Evolutionary conservation across 1,139 yeast genomes (phyloP).

Genomic region (Taiozyma onychis): DNA sequence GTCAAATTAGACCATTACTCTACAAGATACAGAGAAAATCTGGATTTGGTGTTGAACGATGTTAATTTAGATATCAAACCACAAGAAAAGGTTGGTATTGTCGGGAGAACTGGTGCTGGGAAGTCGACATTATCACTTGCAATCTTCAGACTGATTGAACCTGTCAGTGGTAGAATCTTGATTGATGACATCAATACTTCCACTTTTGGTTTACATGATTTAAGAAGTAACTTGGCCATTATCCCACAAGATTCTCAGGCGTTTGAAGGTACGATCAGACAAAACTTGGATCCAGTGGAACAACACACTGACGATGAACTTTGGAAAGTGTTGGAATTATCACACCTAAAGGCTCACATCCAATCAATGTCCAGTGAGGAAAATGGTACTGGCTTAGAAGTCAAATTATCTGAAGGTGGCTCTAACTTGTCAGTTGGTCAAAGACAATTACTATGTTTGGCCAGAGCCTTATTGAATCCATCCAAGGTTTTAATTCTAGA

Average conservation of each 20-base stretch:
- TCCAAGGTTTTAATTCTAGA: slow-evolving; percentile 65
- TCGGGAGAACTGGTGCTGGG: slow-evolving; percentile 87
- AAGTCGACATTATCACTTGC: slow-evolving; percentile 70
- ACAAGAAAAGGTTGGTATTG: slow-evolving; percentile 70
- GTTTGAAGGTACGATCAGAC: slow-evolving; percentile 55
- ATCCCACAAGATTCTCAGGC: slow-evolving; percentile 71
- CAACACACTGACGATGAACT: slow-evolving; percentile 45
- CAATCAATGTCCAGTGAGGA: slow-evolving; percentile 28
- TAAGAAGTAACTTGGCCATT: slow-evolving; percentile 51
- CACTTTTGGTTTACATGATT: slow-evolving; percentile 40
- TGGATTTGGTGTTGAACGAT: slow-evolving; percentile 52
- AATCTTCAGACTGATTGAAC: slow-evolving; percentile 67
- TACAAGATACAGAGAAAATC: slow-evolving; percentile 55
- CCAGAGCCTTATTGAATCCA: slow-evolving; percentile 61
- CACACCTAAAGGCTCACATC: slow-evolving; percentile 47
- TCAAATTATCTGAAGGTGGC: slow-evolving; percentile 61
- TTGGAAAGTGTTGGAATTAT: slow-evolving; percentile 48
- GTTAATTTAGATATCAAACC: slow-evolving; percentile 48
- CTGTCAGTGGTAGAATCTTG: slow-evolving; percentile 46
- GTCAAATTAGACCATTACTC: slow-evolving; percentile 55
- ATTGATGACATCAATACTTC: slow-evolving; percentile 49
- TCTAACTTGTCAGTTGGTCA: slow-evolving; percentile 74
- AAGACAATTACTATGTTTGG: slow-evolving; percentile 68
- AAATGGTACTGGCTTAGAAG: slow-evolving; percentile 19
- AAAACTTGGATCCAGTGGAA: slow-evolving; percentile 56